Evolutionary conservation across 441 rosid genomes (phyloP).

Genomic region (Viola pubescens): DNA sequence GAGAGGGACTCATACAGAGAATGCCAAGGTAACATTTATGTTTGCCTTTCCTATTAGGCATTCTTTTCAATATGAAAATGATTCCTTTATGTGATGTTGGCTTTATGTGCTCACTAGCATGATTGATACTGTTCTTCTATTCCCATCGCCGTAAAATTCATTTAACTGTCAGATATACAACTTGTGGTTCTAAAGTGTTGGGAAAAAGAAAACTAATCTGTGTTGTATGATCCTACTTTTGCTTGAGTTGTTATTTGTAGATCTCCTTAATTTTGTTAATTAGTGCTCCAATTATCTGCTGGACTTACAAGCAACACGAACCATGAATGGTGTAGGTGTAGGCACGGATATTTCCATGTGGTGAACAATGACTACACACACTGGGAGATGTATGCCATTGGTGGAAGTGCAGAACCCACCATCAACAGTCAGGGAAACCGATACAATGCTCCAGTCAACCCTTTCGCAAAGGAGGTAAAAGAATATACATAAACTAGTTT

Average conservation of each 20-base stretch:
- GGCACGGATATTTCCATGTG: slow-evolving; percentile 95
- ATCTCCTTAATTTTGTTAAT: neutral
- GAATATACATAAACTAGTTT: neutral
- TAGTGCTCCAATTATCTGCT: neutral
- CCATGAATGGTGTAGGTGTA: slow-evolving; percentile 48
- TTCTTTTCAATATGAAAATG: too few species aligned
- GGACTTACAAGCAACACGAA: neutral
- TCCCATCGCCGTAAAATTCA: too few species aligned
- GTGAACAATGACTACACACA: slow-evolving; percentile 98
- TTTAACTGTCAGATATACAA: too few species aligned
- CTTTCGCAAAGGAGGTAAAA: slow-evolving; percentile 77
- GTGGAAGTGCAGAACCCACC: slow-evolving; percentile 90
- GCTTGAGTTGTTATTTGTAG: neutral
- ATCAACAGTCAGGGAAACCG: slow-evolving; percentile 97
- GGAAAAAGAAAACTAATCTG: neutral
- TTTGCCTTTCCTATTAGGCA: neutral
- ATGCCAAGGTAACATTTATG: slow-evolving; percentile 69
- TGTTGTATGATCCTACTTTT: neutral
- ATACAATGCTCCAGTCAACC: slow-evolving; percentile 64
- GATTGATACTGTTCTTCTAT: too few species aligned
- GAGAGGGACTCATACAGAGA: slow-evolving; percentile 94
- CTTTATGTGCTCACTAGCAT: too few species aligned
- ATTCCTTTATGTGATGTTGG: too few species aligned
- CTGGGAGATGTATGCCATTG: slow-evolving; percentile 99
- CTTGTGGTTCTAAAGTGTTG: too few species aligned